Evolutionary conservation across 1,284 basidiomycete species (phyloP).

Genomic region (Sparassis latifolia): DNA sequence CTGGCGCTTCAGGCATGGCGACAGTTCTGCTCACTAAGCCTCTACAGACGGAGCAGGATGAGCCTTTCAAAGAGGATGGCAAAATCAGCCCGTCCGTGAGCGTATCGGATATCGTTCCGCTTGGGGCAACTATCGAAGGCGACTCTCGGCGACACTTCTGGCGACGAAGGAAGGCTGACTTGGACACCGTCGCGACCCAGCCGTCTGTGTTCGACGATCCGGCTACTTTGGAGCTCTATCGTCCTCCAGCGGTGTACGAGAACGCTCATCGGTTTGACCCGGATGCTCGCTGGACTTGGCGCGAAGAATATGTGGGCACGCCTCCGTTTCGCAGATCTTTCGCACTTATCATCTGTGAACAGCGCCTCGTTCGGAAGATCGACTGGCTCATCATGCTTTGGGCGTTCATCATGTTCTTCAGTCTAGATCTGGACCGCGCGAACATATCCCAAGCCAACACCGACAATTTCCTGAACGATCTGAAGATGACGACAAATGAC

Average conservation of each 20-base stretch:
- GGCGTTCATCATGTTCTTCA: conserved; percentile 61
- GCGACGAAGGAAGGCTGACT: conserved; percentile 18
- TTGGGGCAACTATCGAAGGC: conserved; percentile 18
- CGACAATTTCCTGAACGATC: conserved; percentile 60
- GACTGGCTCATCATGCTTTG: conserved; percentile 60
- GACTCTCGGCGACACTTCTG: conserved; percentile 17
- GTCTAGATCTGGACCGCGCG: conserved; percentile 44
- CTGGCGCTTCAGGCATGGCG: conserved; percentile 12
- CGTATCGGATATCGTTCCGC: conserved; percentile 17
- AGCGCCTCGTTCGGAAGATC: conserved; percentile 53
- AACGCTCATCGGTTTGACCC: conserved; percentile 63
- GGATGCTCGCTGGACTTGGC: conserved; percentile 59
- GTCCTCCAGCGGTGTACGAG: conserved; percentile 54
- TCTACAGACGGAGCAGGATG: conserved; percentile 3
- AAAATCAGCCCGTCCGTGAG: conserved; percentile 16
- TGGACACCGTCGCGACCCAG: conserved; percentile 28
- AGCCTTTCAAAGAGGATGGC: conserved; percentile 8
- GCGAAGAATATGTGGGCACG: conserved; percentile 48
- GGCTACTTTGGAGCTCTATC: conserved; percentile 42
- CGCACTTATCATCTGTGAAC: neutral
- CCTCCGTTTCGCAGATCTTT: neutral
- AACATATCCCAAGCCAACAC: conserved; percentile 62
- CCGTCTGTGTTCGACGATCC: conserved; percentile 42
- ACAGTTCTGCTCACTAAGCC: conserved; percentile 12
- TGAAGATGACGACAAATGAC: conserved; percentile 54